A percentile compares a stretch with the other conserved stretches of the same genome.
phyloP scores from a whole-genome alignment of 2,329 filamentous ascomycete genomes.

The Ophiostoma sp. region DNA sequence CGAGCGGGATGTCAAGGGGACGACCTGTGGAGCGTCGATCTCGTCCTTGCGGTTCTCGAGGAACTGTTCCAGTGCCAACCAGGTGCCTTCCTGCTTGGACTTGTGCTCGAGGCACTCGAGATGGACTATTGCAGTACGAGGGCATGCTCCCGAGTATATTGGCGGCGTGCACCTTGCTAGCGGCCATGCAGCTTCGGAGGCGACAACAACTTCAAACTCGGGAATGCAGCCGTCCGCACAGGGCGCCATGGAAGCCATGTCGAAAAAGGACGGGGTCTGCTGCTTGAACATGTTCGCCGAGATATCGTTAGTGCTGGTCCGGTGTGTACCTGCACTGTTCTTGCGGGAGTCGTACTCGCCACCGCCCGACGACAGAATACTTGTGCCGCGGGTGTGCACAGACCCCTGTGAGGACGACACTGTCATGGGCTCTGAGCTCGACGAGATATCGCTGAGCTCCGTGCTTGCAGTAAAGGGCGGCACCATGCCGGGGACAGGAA shows the following conservation, averaged over 20 bases:
- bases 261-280: not conserved
- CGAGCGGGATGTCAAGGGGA: conserved; percentile 45
- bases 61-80: conserved; percentile 42
- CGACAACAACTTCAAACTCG: conserved; percentile 45
- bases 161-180: conserved; percentile 47
- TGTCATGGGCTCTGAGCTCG: conserved; percentile 41
- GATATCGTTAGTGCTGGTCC: not conserved
- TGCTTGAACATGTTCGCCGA: conserved; percentile 4
- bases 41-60: conserved; percentile 36
- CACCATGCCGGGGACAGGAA: conserved; percentile 25
- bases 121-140: conserved; percentile 47
- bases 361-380: conserved; percentile 40
- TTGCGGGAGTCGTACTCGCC: conserved; percentile 30
- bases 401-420: conserved; percentile 41
- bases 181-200: conserved; percentile 48
- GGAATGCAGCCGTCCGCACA: conserved; percentile 34
- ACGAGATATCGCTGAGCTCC: conserved; percentile 41
- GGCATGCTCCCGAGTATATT: conserved; percentile 42
- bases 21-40: conserved; percentile 39
- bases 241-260: conserved; percentile 28
- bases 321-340: conserved; percentile 19
- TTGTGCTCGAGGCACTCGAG: conserved; percentile 48
- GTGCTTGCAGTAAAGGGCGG: conserved; percentile 33
- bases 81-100: conserved; percentile 45
- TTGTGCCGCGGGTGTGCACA: conserved; percentile 44